Conservation (phyloP, 352 stramenopile species). For the Pythium dissotocum region DNA sequence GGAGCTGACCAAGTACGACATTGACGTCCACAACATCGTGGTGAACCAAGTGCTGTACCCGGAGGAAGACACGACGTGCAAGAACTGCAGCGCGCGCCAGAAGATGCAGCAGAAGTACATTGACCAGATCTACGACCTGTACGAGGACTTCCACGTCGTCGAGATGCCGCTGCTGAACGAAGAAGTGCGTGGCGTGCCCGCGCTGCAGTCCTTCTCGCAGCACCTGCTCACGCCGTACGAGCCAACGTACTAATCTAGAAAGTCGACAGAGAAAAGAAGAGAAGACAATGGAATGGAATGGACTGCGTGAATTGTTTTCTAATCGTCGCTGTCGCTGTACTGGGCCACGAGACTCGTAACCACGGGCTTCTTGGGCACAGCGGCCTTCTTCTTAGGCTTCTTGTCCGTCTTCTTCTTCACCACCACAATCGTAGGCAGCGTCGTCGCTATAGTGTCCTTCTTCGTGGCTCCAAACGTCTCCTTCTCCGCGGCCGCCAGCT, state of each 20-base stretch:
- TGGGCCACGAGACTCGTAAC: conserved; percentile 66
- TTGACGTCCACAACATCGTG: conserved; percentile 99
- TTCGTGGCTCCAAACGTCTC: conserved; percentile 1
- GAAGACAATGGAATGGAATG: not conserved
- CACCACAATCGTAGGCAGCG: conserved; percentile 25
- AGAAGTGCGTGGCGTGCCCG: conserved; percentile 96
- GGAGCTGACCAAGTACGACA: conserved; percentile 99
- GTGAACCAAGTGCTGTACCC: conserved; percentile 99
- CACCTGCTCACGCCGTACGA: conserved; percentile 95
- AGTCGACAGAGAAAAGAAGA: conserved; percentile 17
- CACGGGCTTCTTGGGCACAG: conserved; percentile 32
- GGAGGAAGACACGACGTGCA: conserved; percentile 69
- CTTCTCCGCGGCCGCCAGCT: conserved; percentile 14
- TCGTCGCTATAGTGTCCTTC: not conserved
- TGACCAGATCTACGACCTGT: conserved; percentile 99
- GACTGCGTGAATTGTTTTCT: conserved; percentile 20
- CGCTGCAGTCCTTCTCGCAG: conserved; percentile 93
- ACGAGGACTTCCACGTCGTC: conserved; percentile 99
- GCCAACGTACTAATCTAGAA: conserved; percentile 62
- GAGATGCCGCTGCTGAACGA: conserved; percentile 98
- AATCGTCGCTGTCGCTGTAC: conserved; percentile 78
- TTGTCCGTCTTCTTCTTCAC: conserved; percentile 40
- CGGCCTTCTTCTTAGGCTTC: conserved; percentile 35
- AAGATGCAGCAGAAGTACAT: conserved; percentile 99
- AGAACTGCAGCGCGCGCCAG: conserved; percentile 96